Conservation (phyloP, 345 rosid species). For the Trapa incisa region DNA sequence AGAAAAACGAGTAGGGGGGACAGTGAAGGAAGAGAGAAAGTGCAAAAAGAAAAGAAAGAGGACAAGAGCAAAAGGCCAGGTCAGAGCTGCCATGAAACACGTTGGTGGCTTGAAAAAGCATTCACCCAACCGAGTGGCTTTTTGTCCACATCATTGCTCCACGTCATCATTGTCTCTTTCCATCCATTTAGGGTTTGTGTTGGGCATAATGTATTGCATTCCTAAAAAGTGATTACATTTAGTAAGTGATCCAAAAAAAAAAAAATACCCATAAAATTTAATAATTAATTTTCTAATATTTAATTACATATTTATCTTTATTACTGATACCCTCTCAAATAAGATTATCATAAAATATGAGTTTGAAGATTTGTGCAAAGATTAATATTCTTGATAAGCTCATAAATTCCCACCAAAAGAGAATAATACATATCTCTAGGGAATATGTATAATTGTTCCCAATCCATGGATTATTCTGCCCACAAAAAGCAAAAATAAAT, state of each 20-base stretch:
- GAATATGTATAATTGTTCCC: background rate
- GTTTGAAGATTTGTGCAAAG: background rate
- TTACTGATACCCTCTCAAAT: background rate
- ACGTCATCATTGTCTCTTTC: constrained; percentile 16
- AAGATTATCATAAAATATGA: background rate
- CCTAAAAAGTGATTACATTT: no score
- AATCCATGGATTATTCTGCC: background rate
- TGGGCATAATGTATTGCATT: background rate
- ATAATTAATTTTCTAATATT: no score
- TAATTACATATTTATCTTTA: no score
- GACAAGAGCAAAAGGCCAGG: constrained; percentile 7
- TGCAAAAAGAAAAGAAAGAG: background rate
- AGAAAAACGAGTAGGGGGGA: background rate
- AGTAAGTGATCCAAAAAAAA: background rate
- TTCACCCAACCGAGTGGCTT: constrained; percentile 23
- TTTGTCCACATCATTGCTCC: constrained; percentile 47
- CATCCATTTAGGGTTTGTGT: background rate
- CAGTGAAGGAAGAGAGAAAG: background rate
- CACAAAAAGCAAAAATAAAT: no score
- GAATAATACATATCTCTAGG: background rate
- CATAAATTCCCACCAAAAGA: background rate
- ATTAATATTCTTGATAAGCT: background rate
- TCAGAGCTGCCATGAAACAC: constrained; percentile 16
- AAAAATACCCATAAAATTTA: no score
- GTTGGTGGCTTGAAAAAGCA: constrained; percentile 42